These are phyloP conservation scores for Curvularia verruculosa DNA, from an alignment of 2,329 filamentous ascomycete genomes.

Conservation along the genomic window DNA sequence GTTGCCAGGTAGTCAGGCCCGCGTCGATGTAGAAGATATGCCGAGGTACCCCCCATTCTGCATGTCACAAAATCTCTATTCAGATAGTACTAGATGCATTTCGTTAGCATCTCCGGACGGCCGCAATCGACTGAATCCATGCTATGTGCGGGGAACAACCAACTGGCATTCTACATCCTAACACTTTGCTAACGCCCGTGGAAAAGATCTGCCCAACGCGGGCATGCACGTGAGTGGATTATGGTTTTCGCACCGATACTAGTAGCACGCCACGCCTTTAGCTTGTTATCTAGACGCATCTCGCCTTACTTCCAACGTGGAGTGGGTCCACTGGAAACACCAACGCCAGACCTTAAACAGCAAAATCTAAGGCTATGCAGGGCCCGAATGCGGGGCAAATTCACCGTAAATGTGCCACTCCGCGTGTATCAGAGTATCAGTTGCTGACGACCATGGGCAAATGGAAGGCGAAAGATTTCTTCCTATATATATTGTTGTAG, in stretches of 20 bases:
- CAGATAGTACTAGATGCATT: not conserved
- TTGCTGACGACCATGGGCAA: not conserved
- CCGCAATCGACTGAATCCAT: constrained; percentile 1
- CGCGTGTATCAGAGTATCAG: not conserved
- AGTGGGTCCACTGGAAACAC: constrained; percentile 3
- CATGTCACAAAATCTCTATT: not conserved
- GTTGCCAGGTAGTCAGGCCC: not conserved
- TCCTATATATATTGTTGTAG: constrained; percentile 5
- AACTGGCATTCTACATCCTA: constrained; percentile 6
- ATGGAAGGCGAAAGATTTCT: not conserved
- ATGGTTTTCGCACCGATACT: not conserved
- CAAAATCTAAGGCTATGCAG: constrained; percentile 1
- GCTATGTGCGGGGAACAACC: constrained; percentile 8
- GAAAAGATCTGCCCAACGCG: not conserved
- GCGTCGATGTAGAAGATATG: not conserved
- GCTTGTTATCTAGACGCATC: constrained; percentile 6
- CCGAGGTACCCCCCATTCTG: constrained; percentile 4
- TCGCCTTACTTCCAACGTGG: not conserved
- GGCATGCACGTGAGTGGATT: constrained; percentile 4
- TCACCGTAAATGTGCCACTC: not conserved
- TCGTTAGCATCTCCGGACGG: constrained; percentile 1
- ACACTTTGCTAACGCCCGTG: not conserved
- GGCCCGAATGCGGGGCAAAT: constrained; percentile 3
- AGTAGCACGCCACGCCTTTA: constrained; percentile 5
- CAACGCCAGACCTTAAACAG: constrained; percentile 5